Evolutionary conservation across 2,329 filamentous ascomycete species (phyloP), one percentile per base, ranked within the genome.

Genomic region (Fusarium succisae): DNA sequence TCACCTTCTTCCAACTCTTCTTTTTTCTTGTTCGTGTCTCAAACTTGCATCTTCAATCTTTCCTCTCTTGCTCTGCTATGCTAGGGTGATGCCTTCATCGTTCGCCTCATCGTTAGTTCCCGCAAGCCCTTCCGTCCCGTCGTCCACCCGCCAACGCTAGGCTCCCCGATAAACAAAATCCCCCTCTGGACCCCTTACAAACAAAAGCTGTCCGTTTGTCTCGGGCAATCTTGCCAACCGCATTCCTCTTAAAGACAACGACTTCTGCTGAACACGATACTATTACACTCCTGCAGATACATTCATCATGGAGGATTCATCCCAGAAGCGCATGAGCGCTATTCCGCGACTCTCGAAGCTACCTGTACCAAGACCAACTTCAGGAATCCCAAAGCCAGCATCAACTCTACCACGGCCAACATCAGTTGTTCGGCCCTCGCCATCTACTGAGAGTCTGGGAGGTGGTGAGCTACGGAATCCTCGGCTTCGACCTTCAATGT

Each of bases 331-430:
- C 69, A 73, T 74, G 45, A 82, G 80, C 70, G 79, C 78, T 63
- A 82, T 82, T 44, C 81, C 82, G 26, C 82, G 83, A 37, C 62
- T 81, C 30, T 85, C 84, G 37, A 82, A 83, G 66, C 79, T 85
- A 18, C 83, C 83, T 26, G 62, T 82, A 17, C 79, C 83, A 37
- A 77, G 80, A 22, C 77, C 81, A 18, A 73, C 77, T 8, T 83
- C 82, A 18, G 77, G 70, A 41, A 78, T 83, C 38, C 78, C 81
- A 41, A 81, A 81, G 53, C 80, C 80, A 22, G 45, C 76, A 9
- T 72, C 77, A 15, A 56, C 67, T 28, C 56, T 79, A 37, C 77
- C 76, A 5, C 66, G 76, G 22, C 80, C 80, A 3, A 57, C 79
- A 8, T 79, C 81, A 15, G 63, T 73, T 20, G 64, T 82, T 65